A percentile compares a stretch with the other conserved stretches of the same genome.
Conservation (phyloP, 495 filamentous ascomycete species). For the Margaritispora aquatica region DNA sequence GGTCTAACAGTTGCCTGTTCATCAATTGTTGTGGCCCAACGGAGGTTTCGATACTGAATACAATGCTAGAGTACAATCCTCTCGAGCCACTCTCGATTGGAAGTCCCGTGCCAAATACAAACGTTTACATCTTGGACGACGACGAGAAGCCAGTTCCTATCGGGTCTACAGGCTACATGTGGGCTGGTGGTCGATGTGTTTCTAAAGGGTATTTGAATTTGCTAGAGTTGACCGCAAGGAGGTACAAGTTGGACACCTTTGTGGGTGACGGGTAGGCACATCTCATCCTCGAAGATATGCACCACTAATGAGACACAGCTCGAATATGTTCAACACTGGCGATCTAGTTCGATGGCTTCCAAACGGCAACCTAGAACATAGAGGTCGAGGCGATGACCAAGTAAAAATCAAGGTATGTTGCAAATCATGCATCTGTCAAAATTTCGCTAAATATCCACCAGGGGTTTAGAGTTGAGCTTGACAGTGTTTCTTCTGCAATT, state of each 20-base stretch:
- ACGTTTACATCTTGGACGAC: slow-evolving; percentile 33
- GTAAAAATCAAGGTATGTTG: slow-evolving; percentile 26
- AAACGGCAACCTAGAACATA: slow-evolving; percentile 26
- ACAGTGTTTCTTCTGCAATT: slow-evolving; percentile 29
- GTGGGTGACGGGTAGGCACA: slow-evolving; percentile 26
- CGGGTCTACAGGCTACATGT: slow-evolving; percentile 31
- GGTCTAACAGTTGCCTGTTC: not conserved
- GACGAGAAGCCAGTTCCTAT: slow-evolving; percentile 28
- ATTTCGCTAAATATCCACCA: slow-evolving; percentile 6
- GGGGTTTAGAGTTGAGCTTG: slow-evolving; percentile 36
- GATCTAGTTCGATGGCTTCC: slow-evolving; percentile 1
- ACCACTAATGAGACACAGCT: not conserved
- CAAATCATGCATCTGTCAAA: not conserved
- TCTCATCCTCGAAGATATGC: not conserved
- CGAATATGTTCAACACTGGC: slow-evolving; percentile 2
- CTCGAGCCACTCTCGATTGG: slow-evolving; percentile 30
- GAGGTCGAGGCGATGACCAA: slow-evolving; percentile 33
- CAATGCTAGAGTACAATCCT: slow-evolving; percentile 26
- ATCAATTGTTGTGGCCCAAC: slow-evolving; percentile 34
- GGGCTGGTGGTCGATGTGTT: slow-evolving; percentile 32
- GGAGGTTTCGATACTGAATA: slow-evolving; percentile 35
- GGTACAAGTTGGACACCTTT: slow-evolving; percentile 32
- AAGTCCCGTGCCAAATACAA: slow-evolving; percentile 32
- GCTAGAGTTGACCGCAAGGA: slow-evolving; percentile 27
- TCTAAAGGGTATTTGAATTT: slow-evolving; percentile 32